phyloP scores from a whole-genome alignment of 176 grass and related monocot species.

The Paspalum notatum region DNA sequence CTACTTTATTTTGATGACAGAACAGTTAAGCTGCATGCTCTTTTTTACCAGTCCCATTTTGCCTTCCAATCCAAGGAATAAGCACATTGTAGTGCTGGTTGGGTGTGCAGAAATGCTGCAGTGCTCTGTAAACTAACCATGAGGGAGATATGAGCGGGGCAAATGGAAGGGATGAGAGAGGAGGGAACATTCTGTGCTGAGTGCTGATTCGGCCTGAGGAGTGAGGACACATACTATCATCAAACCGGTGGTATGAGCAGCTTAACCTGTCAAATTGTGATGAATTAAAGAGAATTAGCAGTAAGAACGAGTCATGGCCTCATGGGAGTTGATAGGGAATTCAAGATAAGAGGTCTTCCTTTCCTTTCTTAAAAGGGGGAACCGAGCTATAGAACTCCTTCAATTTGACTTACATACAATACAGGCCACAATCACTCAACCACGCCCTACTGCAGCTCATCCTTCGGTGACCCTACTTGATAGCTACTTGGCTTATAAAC shows the following conservation, averaged over 20 bases:
- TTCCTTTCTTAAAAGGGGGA: not conserved
- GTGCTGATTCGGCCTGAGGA: not conserved
- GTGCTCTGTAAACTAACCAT: not conserved
- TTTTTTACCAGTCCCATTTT: not conserved
- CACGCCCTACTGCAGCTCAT: not conserved
- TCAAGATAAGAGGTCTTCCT: not conserved
- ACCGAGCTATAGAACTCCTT: not conserved
- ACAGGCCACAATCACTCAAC: not conserved
- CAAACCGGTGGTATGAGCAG: not conserved
- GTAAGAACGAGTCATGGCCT: too few relatives aligned
- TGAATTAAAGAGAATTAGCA: not conserved
- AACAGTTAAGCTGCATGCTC: not conserved
- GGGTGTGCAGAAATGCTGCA: not conserved
- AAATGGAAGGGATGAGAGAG: not conserved
- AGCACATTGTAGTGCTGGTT: not conserved
- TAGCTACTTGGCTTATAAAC: not conserved
- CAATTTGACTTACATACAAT: not conserved
- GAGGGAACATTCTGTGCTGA: not conserved
- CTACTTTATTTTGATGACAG: not conserved
- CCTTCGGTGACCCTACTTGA: not conserved
- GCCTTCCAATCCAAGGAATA: constrained; percentile 7
- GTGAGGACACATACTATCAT: not conserved
- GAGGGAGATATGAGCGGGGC: not conserved
- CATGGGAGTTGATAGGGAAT: not conserved
- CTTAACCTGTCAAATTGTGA: not conserved